phyloP scores from a whole-genome alignment of 345 rosid species.

The Limnanthes douglasii region DNA sequence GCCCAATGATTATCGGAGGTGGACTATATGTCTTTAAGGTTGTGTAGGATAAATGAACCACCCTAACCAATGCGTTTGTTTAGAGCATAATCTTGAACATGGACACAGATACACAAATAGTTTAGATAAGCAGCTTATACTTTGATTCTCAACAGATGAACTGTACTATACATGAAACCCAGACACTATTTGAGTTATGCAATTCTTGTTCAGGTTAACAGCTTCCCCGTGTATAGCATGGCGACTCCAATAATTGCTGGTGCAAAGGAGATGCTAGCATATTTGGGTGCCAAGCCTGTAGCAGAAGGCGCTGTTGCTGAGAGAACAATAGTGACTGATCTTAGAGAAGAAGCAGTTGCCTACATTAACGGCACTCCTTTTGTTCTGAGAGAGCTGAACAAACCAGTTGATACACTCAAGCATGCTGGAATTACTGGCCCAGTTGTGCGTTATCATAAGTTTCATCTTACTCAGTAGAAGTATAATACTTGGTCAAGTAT shows the following conservation, averaged over 20 bases:
- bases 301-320: slow-evolving; percentile 29
- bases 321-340: slow-evolving; percentile 65
- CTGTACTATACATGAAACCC: too few relatives aligned
- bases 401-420: slow-evolving; percentile 87
- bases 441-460: slow-evolving; percentile 27
- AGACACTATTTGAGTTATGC: too few relatives aligned
- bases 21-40: too few relatives aligned
- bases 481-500: too few relatives aligned
- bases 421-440: slow-evolving; percentile 89
- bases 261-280: slow-evolving; percentile 78
- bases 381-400: slow-evolving; percentile 79
- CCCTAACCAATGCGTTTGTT: too few relatives aligned
- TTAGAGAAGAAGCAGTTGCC: slow-evolving; percentile 93
- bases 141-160: too few relatives aligned
- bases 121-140: too few relatives aligned
- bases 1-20: too few relatives aligned
- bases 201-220: slow-evolving; percentile 50
- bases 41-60: too few relatives aligned
- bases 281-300: slow-evolving; percentile 52
- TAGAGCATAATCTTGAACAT: too few relatives aligned
- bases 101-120: too few relatives aligned
- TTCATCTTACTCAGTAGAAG: slow-evolving; percentile 1
- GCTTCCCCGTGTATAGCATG: slow-evolving; percentile 92
- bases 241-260: slow-evolving; percentile 86
- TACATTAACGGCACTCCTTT: slow-evolving; percentile 87